Base-by-base conservation (phyloP, 306 rosid genomes). In the Trifolium pratense region DNA sequence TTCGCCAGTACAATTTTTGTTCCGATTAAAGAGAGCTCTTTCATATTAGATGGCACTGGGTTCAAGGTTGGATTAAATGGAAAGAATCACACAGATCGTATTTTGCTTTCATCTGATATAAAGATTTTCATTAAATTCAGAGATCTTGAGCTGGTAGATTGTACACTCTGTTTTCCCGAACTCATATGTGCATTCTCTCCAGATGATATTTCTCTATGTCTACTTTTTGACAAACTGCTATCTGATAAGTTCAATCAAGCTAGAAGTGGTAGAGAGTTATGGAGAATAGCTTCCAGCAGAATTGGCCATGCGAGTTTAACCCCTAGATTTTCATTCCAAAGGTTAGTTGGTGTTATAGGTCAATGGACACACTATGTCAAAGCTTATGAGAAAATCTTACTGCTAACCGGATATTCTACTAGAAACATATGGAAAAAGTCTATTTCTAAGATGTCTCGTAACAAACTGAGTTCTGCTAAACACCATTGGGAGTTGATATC, bases 201-300 rank as follows among this genome's bases (percentile, higher is more conserved):
- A 7, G 81, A 76, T 74, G 96, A 85, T 74, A 49, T 88, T 81
- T 70, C 81, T 39, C 60, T 83, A 51, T 85, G 70, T 80, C 68
- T 86, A 70, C 83, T 87, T 59, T 75, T 91, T 10, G 66, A 58
- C 68, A 76, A 78, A 67, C 45, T 82, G 81, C 78, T 87, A 68
- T 79, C 89, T 26, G 68, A 56, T 77, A 82, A 79, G 61, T 77
- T 67, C 74, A 82, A 52, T 56, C 71, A 78, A 80, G 37, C 88
- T 73, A 91, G 92, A 89, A 81, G 84, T 89, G 94, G 82, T 68
- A 82, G 86, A 82, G 89, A 89, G 65, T 84, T 93, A 43, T 93
- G 98, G 98, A 84, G 78, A 78, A 77, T 89, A 81, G 94, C 91
- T 74, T 90, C 98, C 59, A 86, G 74, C 72, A 87, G 89, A 74